phyloP scores from a whole-genome alignment of 2,329 filamentous ascomycete genomes.

The Dothidotthia symphoricarpi region DNA sequence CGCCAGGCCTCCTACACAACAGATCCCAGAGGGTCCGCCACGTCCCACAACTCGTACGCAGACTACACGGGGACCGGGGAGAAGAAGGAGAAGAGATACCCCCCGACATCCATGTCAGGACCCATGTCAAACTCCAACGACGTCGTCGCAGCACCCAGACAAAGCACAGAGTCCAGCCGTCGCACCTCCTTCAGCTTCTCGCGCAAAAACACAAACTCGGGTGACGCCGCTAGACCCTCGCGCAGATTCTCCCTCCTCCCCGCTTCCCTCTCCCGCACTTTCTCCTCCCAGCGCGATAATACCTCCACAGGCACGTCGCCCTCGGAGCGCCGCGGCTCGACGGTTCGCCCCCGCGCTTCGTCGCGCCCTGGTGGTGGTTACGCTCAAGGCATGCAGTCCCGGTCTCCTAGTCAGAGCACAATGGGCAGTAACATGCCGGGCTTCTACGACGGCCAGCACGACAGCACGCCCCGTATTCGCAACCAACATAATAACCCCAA shows the following conservation, averaged over 20 bases:
- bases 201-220: constrained; percentile 44
- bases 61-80: constrained; percentile 37
- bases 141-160: constrained; percentile 35
- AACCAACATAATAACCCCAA: constrained; percentile 7
- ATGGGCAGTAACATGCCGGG: constrained; percentile 45
- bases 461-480: constrained; percentile 28
- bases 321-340: constrained; percentile 37
- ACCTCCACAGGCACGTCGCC: constrained; percentile 30
- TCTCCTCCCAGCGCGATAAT: constrained; percentile 41
- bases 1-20: constrained; percentile 33
- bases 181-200: constrained; percentile 53
- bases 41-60: constrained; percentile 48
- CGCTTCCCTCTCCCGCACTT: constrained; percentile 48
- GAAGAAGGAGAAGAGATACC: constrained; percentile 72
- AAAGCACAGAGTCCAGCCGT: constrained; percentile 50
- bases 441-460: constrained; percentile 44
- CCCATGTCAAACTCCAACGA: constrained; percentile 62
- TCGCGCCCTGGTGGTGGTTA: constrained; percentile 45
- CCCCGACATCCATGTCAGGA: constrained; percentile 86
- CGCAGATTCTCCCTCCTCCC: constrained; percentile 54
- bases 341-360: constrained; percentile 30
- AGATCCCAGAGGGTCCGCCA: constrained; percentile 31
- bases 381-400: constrained; percentile 43
- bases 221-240: constrained; percentile 42
- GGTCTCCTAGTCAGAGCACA: constrained; percentile 48